Conservation (phyloP, 1,139 yeast species). For the Saccharomyces pastorianus region DNA sequence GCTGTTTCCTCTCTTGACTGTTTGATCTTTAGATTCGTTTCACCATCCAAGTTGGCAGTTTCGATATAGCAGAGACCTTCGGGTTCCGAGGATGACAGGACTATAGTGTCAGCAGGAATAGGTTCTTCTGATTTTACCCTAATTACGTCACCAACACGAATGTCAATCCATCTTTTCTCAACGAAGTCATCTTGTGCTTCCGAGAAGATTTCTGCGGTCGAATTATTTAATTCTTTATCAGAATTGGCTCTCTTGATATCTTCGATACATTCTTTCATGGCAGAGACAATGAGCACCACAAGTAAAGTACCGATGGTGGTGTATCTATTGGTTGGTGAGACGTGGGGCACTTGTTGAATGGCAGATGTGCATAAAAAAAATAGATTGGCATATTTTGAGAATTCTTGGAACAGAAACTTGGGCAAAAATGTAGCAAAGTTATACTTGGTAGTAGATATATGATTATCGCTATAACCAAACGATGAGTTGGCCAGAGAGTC, state of each 20-base stretch:
- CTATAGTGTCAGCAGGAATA: constrained; percentile 84
- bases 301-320: constrained; percentile 89
- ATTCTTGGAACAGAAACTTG: constrained; percentile 90
- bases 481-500: constrained; percentile 47
- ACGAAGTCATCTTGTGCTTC: constrained; percentile 53
- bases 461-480: constrained; percentile 66
- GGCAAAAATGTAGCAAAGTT: constrained; percentile 90
- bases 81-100: constrained; percentile 90
- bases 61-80: constrained; percentile 96
- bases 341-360: constrained; percentile 95
- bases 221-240: constrained; percentile 80
- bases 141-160: constrained; percentile 86
- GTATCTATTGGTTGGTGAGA: constrained; percentile 90
- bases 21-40: constrained; percentile 90
- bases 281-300: constrained; percentile 81
- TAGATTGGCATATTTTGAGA: constrained; percentile 91
- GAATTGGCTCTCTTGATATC: constrained; percentile 85
- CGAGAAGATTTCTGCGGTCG: constrained; percentile 65
- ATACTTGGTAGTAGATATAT: constrained; percentile 94
- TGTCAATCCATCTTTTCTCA: constrained; percentile 73
- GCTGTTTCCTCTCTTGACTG: constrained; percentile 80
- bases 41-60: constrained; percentile 96
- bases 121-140: constrained; percentile 81
- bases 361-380: constrained; percentile 87
- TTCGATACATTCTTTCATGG: constrained; percentile 82